Conservation (phyloP, 73 alveolate genomes). For the Breviolum minutum region DNA sequence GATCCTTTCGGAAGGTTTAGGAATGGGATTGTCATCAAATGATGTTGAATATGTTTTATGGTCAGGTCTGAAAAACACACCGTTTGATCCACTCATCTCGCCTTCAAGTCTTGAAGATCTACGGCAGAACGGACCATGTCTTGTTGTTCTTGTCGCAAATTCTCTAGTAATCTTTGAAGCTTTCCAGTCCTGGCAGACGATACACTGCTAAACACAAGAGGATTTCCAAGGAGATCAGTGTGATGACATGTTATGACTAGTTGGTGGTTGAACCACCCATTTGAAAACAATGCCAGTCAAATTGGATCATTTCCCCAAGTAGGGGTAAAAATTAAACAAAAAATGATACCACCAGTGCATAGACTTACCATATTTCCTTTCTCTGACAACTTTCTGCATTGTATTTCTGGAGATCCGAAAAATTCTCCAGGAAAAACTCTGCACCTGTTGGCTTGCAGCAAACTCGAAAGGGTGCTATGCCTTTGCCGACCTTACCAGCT, state of each 20-base stretch:
- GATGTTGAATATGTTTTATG: not conserved
- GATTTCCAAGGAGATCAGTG: not conserved
- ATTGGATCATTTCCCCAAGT: too few species aligned
- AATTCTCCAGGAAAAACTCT: not conserved
- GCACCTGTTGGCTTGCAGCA: constrained; percentile 93
- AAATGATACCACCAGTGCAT: too few species aligned
- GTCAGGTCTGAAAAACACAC: not conserved
- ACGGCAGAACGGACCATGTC: constrained; percentile 79
- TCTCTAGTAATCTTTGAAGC: constrained; percentile 55
- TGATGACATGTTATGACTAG: too few species aligned
- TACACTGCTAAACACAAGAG: not conserved
- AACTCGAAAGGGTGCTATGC: constrained; percentile 65
- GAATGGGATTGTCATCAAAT: not conserved
- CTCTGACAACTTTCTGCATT: too few species aligned
- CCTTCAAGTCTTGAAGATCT: constrained; percentile 83
- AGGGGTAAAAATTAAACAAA: too few species aligned
- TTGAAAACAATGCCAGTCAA: too few species aligned
- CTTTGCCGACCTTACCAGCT: constrained; percentile 37
- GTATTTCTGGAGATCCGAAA: too few species aligned
- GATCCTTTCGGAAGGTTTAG: too few species aligned
- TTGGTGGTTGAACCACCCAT: too few species aligned
- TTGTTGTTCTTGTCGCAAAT: constrained; percentile 74
- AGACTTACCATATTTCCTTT: too few species aligned
- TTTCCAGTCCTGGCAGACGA: constrained; percentile 52
- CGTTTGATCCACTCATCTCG: not conserved